A percentile compares a stretch with the other conserved stretches of the same genome.
Conservation (phyloP, 2,329 filamentous ascomycete genomes). For the Exophiala lecanii-corni region DNA sequence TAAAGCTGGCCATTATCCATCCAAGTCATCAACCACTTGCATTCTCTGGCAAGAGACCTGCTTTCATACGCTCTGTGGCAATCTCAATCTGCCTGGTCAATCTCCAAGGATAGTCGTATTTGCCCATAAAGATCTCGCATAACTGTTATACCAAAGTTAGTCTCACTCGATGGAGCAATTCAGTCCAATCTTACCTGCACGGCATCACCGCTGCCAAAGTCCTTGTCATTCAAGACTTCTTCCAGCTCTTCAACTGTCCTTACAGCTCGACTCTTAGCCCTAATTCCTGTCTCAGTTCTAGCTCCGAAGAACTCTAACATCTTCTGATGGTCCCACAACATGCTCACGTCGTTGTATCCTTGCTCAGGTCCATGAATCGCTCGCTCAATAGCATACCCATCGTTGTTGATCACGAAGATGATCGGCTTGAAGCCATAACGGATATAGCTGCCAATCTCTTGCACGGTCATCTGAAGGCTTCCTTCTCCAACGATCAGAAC, state of each 20-base stretch:
- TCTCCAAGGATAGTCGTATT: slow-evolving; percentile 20
- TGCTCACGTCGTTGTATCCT: slow-evolving; percentile 28
- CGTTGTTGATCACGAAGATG: slow-evolving; percentile 28
- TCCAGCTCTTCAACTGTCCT: slow-evolving; percentile 21
- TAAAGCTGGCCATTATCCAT: too few species aligned
- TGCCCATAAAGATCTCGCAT: slow-evolving; percentile 22
- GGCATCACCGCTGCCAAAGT: slow-evolving; percentile 15
- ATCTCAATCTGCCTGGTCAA: slow-evolving; percentile 15
- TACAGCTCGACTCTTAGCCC: slow-evolving; percentile 19
- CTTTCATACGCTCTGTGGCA: slow-evolving; percentile 3
- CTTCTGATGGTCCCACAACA: slow-evolving; percentile 27
- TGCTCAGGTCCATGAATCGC: slow-evolving; percentile 28
- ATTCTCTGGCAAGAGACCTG: too few species aligned
- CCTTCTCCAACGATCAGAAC: slow-evolving; percentile 29
- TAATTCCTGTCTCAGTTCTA: slow-evolving; percentile 35
- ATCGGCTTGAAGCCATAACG: slow-evolving; percentile 27
- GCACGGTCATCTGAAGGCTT: slow-evolving; percentile 29
- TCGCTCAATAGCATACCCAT: slow-evolving; percentile 29
- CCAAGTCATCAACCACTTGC: too few species aligned
- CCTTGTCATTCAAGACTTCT: slow-evolving; percentile 15
- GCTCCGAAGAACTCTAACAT: slow-evolving; percentile 27
- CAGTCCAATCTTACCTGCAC: slow-evolving; percentile 19
- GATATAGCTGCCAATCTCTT: slow-evolving; percentile 28
- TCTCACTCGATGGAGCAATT: too few species aligned
- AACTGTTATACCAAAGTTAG: slow-evolving; percentile 13